Base-by-base conservation (phyloP, 73 alveolate genomes). In the Urostyla sp. region DNA sequence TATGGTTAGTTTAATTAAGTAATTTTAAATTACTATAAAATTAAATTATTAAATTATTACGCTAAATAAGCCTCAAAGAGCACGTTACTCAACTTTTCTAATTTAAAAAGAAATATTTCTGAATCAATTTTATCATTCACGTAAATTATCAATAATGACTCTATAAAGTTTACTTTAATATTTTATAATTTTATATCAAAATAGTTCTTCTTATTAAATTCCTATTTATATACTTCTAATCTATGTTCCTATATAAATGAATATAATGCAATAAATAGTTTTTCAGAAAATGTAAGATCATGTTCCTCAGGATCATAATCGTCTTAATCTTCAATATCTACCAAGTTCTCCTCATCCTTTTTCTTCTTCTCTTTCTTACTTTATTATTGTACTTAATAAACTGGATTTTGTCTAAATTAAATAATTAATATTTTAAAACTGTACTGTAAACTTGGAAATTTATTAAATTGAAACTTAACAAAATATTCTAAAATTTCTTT, bases 311-410 rank as follows among this genome's bases (percentile, higher is more conserved):
- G 56, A 46, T 69, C 83, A 69, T 69, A 34, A 7, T 69, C 83
- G 10, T 69, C 83, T 46, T 48, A 54, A n/a, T 59, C 77, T 38
- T 63, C 79, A 4, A 63, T 37, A 38, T 57, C 79, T 40, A 32
- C 50, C 51, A 40, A 11, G 10, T 10, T 10, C 36, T 63, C 20
- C 31, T 36, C 34, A 46, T 28, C 40, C 21, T 21, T 2, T 38
- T 69, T 24, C 2, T 43, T 35, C 30, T 49, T 44, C 53, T 46
- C 49, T 27, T 49, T 49, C 34, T 10, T 34, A 18, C 28, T 40
- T 2, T 28, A 16, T 69, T 15, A 27, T 6, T 13, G 20, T 8
- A 16, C 51, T 1, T 2, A 40, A 10, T 69, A 15, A 6, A 6
- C 36, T 30, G 56, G 57, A 13, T 59, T 34, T 7, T 57, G 79